These are phyloP conservation scores for Pleodorina starrii DNA, from an alignment of 139 green algal genomes.

Conservation along the genomic window DNA sequence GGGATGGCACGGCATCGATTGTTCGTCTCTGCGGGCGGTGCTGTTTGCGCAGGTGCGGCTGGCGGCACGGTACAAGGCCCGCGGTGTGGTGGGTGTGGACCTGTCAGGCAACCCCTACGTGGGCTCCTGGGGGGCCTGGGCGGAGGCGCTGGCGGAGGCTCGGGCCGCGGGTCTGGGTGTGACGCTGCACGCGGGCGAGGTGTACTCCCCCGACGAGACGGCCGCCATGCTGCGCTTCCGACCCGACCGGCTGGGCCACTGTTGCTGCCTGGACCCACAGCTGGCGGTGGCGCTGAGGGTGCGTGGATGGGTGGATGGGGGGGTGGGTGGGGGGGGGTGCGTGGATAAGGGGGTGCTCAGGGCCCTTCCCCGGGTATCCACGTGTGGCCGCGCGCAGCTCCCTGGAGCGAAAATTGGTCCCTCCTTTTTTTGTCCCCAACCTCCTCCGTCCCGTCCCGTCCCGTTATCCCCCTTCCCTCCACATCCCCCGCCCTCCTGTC, in stretches of 20 bases:
- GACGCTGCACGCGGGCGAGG: conserved; percentile 84
- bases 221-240: conserved; percentile 75
- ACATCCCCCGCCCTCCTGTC: not conserved
- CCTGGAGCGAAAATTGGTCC: no score
- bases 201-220: conserved; percentile 70
- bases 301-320: no score
- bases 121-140: conserved; percentile 72
- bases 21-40: no score
- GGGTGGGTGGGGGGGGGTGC: no score
- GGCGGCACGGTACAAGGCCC: conserved; percentile 49
- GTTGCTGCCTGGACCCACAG: conserved; percentile 79
- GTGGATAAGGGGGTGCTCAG: no score
- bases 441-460: no score
- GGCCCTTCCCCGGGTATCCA: no score
- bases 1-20: no score
- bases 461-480: not conserved
- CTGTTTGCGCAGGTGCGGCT: conserved; percentile 60
- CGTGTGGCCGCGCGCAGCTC: no score
- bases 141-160: conserved; percentile 68
- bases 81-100: conserved; percentile 80
- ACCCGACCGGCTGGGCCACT: conserved; percentile 86
- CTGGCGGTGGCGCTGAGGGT: conserved; percentile 69
- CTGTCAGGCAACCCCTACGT: conserved; percentile 83
- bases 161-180: conserved; percentile 71
- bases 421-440: no score